These are phyloP conservation scores for Rhododendron ovatum DNA, from an alignment of 148 eudicot species.

Conservation along the genomic window DNA sequence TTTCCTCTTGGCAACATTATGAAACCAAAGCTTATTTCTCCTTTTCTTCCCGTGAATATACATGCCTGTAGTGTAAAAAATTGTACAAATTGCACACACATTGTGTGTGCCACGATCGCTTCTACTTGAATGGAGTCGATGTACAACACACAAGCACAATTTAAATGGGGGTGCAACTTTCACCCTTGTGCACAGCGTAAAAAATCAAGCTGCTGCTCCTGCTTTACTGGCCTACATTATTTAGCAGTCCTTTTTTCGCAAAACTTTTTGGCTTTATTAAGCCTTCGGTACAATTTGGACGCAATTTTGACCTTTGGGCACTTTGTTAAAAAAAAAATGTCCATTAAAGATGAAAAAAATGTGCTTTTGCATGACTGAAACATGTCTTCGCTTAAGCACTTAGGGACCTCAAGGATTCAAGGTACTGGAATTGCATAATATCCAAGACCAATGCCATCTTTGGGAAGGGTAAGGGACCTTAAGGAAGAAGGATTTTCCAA, in stretches of 20 bases:
- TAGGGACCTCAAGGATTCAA: no score
- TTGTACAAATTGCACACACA: no score
- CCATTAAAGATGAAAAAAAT: no score
- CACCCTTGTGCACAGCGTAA: background rate
- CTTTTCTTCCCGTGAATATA: no score
- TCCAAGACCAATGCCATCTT: background rate
- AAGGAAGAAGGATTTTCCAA: background rate
- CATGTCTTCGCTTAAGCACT: no score
- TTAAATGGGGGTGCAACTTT: background rate
- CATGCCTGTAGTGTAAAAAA: no score
- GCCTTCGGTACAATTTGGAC: background rate
- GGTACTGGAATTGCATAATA: background rate
- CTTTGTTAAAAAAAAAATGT: no score
- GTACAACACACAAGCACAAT: background rate
- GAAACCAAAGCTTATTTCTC: no score
- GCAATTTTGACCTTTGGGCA: background rate
- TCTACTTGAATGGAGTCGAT: no score
- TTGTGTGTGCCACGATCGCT: no score
- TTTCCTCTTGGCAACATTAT: no score
- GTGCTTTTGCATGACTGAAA: no score
- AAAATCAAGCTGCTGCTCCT: background rate
- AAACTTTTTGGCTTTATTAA: background rate
- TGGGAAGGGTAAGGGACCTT: background rate
- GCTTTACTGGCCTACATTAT: background rate
- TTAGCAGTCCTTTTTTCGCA: background rate